phyloP scores from a whole-genome alignment of 257 asterid species.

The Cinchona pubescens region DNA sequence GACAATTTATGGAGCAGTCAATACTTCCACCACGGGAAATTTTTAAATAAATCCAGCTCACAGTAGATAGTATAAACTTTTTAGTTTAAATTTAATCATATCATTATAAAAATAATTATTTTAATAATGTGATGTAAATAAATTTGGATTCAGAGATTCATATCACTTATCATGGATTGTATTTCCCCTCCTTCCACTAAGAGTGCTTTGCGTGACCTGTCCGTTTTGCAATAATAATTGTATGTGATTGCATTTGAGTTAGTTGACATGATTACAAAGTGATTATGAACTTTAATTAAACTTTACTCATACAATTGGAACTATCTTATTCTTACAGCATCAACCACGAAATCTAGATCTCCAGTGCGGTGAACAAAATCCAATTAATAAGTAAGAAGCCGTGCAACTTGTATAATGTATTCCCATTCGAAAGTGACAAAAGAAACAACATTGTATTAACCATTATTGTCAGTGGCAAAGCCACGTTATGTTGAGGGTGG shows the following conservation, averaged over 20 bases:
- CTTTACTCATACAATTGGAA: neutral
- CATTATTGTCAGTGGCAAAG: no score
- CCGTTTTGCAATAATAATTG: constrained; percentile 4
- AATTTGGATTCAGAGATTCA: no score
- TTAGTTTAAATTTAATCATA: no score
- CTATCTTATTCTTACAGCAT: neutral
- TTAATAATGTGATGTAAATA: no score
- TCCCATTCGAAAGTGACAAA: neutral
- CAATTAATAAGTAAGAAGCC: neutral
- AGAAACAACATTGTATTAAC: no score
- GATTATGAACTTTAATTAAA: constrained; percentile 1
- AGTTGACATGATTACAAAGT: neutral
- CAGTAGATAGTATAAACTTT: no score
- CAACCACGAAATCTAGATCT: neutral
- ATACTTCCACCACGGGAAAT: no score
- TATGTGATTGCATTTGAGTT: neutral
- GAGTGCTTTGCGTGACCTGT: constrained; percentile 5
- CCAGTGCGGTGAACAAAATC: neutral
- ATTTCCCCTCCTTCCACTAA: neutral
- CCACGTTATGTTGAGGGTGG: no score
- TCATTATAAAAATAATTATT: no score
- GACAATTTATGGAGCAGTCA: no score
- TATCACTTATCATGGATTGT: no score
- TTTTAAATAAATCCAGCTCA: no score
- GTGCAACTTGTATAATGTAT: neutral